Percentiles rank a stretch among this genome's conserved stretches.
These are phyloP conservation scores for Leccinellum rugosiceps DNA, from an alignment of 768 basidiomycete species.

Conservation along the genomic window DNA sequence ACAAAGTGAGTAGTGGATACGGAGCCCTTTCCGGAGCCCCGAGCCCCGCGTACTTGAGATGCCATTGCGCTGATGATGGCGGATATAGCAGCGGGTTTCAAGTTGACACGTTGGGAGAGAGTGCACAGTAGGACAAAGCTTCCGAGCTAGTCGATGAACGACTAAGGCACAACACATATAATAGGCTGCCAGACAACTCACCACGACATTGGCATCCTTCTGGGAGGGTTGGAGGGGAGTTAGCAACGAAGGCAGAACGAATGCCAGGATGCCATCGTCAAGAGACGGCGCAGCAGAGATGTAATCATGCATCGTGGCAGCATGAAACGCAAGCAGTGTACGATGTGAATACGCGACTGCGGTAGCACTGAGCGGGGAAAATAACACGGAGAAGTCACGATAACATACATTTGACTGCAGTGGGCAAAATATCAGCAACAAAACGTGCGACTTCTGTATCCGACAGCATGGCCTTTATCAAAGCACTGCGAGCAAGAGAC, in stretches of 20 bases:
- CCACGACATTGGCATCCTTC: constrained; percentile 50
- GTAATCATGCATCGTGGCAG: constrained; percentile 76
- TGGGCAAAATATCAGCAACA: constrained; percentile 61
- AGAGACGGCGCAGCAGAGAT: constrained; percentile 55
- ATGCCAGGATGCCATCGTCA: constrained; percentile 65
- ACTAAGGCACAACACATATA: background rate
- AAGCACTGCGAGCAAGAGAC: constrained; percentile 63
- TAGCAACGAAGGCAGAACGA: constrained; percentile 61
- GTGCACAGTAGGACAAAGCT: constrained; percentile 71
- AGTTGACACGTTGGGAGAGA: constrained; percentile 60
- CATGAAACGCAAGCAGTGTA: constrained; percentile 78
- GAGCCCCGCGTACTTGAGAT: constrained; percentile 38
- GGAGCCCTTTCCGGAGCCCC: constrained; percentile 20
- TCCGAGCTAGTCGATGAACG: constrained; percentile 48
- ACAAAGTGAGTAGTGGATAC: constrained; percentile 59
- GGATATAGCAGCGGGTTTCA: constrained; percentile 58
- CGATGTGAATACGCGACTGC: constrained; percentile 51
- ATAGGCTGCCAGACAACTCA: constrained; percentile 29
- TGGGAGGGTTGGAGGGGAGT: constrained; percentile 49
- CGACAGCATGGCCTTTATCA: constrained; percentile 76
- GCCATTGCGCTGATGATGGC: constrained; percentile 55
- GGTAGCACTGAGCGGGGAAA: constrained; percentile 3
- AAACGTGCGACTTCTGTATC: constrained; percentile 72
- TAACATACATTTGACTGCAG: constrained; percentile 42
- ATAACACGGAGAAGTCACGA: background rate